Conservation (phyloP, 164 flowering plant genomes). For the Aristolochia fimbriata region DNA sequence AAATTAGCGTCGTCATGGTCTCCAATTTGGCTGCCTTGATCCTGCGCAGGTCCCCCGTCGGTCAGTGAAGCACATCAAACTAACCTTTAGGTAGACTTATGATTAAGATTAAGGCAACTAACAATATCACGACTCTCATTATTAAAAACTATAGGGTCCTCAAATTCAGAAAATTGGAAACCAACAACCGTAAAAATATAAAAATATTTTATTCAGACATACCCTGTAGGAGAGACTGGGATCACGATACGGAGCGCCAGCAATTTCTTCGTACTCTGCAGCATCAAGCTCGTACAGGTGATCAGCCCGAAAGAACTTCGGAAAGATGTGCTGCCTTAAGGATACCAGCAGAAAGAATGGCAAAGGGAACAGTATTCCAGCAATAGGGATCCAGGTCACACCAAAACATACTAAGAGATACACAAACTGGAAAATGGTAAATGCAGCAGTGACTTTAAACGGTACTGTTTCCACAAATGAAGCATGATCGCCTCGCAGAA, state of each 20-base stretch:
- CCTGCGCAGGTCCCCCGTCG: slow-evolving; percentile 16
- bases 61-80: no score
- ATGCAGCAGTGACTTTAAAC: slow-evolving; percentile 37
- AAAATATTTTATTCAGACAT: background rate
- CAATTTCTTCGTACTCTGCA: slow-evolving; percentile 72
- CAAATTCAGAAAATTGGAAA: no score
- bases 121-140: no score
- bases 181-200: no score
- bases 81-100: no score
- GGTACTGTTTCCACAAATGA: slow-evolving; percentile 72
- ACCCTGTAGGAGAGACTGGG: slow-evolving; percentile 33
- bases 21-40: slow-evolving; percentile 14
- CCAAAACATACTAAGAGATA: slow-evolving; percentile 63
- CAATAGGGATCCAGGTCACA: slow-evolving; percentile 83
- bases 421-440: slow-evolving; percentile 51
- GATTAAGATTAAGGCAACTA: no score
- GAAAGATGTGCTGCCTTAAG: slow-evolving; percentile 57
- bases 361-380: slow-evolving; percentile 73
- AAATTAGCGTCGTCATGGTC: slow-evolving; percentile 13
- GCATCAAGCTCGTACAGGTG: slow-evolving; percentile 70
- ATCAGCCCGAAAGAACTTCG: slow-evolving; percentile 41
- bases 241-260: slow-evolving; percentile 30
- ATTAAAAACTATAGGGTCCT: no score
- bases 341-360: slow-evolving; percentile 69
- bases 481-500: slow-evolving; percentile 51